These are phyloP conservation scores for Cerioporus squamosus DNA, from an alignment of 1,284 basidiomycete genomes.

Conservation along the genomic window DNA sequence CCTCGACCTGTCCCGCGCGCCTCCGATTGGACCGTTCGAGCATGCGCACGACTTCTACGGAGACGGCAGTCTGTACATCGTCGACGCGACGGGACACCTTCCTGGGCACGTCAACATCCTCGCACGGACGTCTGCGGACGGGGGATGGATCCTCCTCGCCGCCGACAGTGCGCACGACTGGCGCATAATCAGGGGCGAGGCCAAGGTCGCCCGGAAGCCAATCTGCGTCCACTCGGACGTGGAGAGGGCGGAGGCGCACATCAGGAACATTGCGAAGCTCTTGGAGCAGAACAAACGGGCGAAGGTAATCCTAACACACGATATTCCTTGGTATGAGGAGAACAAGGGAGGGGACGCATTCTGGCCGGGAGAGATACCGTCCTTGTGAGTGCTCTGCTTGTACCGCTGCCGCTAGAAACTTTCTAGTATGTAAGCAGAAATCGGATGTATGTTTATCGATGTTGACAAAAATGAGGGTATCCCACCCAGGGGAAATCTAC, in stretches of 20 bases:
- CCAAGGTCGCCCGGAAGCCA: conserved; percentile 41
- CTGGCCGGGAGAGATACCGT: conserved; percentile 52
- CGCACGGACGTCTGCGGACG: conserved; percentile 58
- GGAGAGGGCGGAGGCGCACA: conserved; percentile 44
- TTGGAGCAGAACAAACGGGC: conserved; percentile 31
- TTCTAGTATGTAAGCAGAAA: no score
- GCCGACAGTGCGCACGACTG: conserved; percentile 61
- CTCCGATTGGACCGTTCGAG: conserved; percentile 53
- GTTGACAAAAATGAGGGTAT: no score
- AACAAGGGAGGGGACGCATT: conserved; percentile 42
- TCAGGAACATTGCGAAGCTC: conserved; percentile 46
- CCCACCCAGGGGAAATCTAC: no score
- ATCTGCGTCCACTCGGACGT: conserved; percentile 46
- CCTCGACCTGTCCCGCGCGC: conserved; percentile 15
- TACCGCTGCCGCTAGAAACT: no score
- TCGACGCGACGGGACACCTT: conserved; percentile 60
- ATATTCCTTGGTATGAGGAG: conserved; percentile 52
- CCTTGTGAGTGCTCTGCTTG: no score
- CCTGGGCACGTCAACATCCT: conserved; percentile 57
- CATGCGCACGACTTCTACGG: conserved; percentile 55
- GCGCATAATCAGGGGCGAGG: conserved; percentile 51
- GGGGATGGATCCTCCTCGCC: conserved; percentile 60
- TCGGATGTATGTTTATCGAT: no score
- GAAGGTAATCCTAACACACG: conserved; percentile 59
- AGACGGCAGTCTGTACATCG: conserved; percentile 60